Base-by-base conservation (phyloP, 345 rosid species). In the Carallia brachiata region DNA sequence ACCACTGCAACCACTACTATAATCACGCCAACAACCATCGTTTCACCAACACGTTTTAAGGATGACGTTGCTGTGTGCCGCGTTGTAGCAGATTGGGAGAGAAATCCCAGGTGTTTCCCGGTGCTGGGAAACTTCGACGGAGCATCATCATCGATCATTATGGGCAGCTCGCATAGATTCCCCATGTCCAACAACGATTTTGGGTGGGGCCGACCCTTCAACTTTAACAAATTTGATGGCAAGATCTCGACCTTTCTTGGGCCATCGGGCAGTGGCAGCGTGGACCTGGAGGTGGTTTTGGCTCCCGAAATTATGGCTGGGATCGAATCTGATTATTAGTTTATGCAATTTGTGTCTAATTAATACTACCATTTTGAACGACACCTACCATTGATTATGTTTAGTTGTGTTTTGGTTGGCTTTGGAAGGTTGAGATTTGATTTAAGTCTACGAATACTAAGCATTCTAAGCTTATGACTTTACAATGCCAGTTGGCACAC, bases 211-310 rank as follows among this genome's bases (percentile, higher is more conserved):
- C 78, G 82, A 68, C 99, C 99, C 0, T 36, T 91, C 0, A 70
- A 79, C 63, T 87, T 93, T 4, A 95, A 95, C 65, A 95, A 95
- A 56, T 95, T 95, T 7, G 99, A 95, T 68, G 99, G 99, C 18
- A 95, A 95, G 86, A 91, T 95, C 65, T 95, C 97, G 27, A 97
- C 97, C 17, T 95, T 91, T 70, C 99, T 97, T 0, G 99, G 99
- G 53, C 73, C 88, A 36, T 93, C 82, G 31, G 96, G 96, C 2
- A 82, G 84, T 34, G 96, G 97, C 0, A 88, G 75, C 28, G 90
- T 91, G 0, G 99, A 91, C 80, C 85, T 91, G 34, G 99, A 95
- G 76, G 97, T 95, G 40, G 68, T 95, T 13, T 66, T 95, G 74
- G 67, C 92, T 65, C 99, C 99, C 32, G 91, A 80, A 77, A 87